phyloP scores from a whole-genome alignment of 352 stramenopile genomes.

The Globisporangium heterothallicum region DNA sequence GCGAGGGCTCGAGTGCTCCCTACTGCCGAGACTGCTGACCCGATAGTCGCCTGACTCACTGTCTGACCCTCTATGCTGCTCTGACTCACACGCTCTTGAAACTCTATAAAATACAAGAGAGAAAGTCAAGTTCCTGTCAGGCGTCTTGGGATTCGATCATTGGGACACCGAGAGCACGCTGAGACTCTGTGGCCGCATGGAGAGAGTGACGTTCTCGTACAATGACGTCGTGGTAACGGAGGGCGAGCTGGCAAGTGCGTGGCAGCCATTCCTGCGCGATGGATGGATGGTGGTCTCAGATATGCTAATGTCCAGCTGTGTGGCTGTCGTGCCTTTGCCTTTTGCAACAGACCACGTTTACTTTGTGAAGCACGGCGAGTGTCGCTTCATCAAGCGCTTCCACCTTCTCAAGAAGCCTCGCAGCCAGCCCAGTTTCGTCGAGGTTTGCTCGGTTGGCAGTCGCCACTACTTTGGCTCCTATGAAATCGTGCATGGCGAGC shows the following conservation, averaged over 20 bases:
- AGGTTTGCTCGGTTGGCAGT: constrained; percentile 46
- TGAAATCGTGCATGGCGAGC: constrained; percentile 34
- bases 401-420: constrained; percentile 8
- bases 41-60: too few species aligned
- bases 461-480: constrained; percentile 63
- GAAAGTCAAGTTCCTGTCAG: constrained; percentile 57
- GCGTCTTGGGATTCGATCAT: constrained; percentile 42
- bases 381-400: constrained; percentile 55
- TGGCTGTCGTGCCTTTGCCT: not conserved
- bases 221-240: constrained; percentile 60
- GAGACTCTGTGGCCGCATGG: constrained; percentile 51
- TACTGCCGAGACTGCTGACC: too few species aligned
- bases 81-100: too few species aligned
- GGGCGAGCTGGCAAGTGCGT: constrained; percentile 48
- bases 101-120: constrained; percentile 38
- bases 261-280: too few species aligned
- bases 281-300: too few species aligned
- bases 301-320: not conserved
- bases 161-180: constrained; percentile 61
- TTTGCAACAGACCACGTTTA: constrained; percentile 38
- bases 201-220: constrained; percentile 51
- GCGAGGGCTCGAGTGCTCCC: too few species aligned
- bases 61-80: too few species aligned
- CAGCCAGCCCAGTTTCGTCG: constrained; percentile 36
- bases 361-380: constrained; percentile 63